Percentiles rank a stretch among this genome's conserved stretches.
phyloP scores from a whole-genome alignment of 306 rosid species.

The Quercus variabilis region DNA sequence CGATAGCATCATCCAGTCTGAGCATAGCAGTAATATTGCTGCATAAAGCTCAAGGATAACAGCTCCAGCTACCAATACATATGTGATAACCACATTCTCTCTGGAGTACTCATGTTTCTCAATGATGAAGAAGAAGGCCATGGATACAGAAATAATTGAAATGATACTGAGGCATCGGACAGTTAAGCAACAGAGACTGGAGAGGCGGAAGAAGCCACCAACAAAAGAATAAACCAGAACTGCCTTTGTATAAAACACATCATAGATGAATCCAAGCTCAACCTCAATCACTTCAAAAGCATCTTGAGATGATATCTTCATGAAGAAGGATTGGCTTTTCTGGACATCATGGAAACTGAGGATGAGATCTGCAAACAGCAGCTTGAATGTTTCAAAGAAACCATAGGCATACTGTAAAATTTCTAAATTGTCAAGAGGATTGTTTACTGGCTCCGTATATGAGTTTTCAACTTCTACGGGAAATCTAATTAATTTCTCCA shows the following conservation, averaged over 20 bases:
- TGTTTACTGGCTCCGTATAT: too few species aligned
- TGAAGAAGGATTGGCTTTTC: background rate
- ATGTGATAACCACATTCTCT: background rate
- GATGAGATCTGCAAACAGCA: slow-evolving; percentile 25
- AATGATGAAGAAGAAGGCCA: background rate
- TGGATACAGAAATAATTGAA: background rate
- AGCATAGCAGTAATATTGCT: background rate
- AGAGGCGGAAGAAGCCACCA: background rate
- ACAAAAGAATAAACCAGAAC: background rate
- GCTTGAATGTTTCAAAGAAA: slow-evolving; percentile 8
- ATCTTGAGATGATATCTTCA: background rate
- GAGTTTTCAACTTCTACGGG: too few species aligned
- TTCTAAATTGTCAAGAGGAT: too few species aligned
- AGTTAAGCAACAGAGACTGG: too few species aligned
- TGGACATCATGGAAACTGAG: background rate
- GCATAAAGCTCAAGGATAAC: slow-evolving; percentile 1
- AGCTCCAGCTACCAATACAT: slow-evolving; percentile 18
- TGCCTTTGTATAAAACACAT: slow-evolving; percentile 33
- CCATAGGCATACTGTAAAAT: background rate
- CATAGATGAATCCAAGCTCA: slow-evolving; percentile 36
- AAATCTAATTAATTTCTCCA: background rate
- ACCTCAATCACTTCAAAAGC: slow-evolving; percentile 33
- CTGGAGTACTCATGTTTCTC: background rate
- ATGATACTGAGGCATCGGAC: background rate
- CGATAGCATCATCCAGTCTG: slow-evolving; percentile 16